These are phyloP conservation scores for Cordyceps pruinosa DNA, from an alignment of 2,329 filamentous ascomycete genomes.

Conservation along the genomic window DNA sequence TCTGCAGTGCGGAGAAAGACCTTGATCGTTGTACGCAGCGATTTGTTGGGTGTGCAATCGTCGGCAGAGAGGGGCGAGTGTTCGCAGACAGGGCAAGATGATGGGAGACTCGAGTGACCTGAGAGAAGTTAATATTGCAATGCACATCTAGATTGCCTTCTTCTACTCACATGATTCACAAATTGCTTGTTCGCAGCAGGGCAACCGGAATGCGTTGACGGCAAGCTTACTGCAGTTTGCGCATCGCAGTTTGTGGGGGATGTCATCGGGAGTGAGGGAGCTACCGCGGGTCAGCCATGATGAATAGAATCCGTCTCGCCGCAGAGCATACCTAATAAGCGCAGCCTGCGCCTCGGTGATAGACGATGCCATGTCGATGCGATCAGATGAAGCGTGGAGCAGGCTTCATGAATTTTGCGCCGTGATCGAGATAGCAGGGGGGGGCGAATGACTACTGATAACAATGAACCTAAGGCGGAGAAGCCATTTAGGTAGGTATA, in stretches of 20 bases:
- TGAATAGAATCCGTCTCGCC: neutral
- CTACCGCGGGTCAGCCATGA: constrained; percentile 36
- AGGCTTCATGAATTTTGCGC: neutral
- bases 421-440: neutral
- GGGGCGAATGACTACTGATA: neutral
- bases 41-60: constrained; percentile 83
- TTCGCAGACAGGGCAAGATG: constrained; percentile 86
- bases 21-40: constrained; percentile 83
- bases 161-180: constrained; percentile 71
- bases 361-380: constrained; percentile 29
- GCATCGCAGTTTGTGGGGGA: constrained; percentile 94
- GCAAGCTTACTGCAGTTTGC: constrained; percentile 88
- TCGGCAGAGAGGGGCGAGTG: constrained; percentile 81
- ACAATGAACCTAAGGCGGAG: neutral
- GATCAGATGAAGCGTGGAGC: neutral
- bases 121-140: constrained; percentile 17
- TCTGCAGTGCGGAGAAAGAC: constrained; percentile 87
- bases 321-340: constrained; percentile 46
- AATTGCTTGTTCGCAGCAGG: constrained; percentile 92
- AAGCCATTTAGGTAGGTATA: neutral
- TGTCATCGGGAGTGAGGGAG: constrained; percentile 71
- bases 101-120: constrained; percentile 71
- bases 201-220: constrained; percentile 81
- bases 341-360: constrained; percentile 48
- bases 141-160: neutral